phyloP scores from a whole-genome alignment of 352 stramenopile genomes.

The Pythium aphanidermatum region DNA sequence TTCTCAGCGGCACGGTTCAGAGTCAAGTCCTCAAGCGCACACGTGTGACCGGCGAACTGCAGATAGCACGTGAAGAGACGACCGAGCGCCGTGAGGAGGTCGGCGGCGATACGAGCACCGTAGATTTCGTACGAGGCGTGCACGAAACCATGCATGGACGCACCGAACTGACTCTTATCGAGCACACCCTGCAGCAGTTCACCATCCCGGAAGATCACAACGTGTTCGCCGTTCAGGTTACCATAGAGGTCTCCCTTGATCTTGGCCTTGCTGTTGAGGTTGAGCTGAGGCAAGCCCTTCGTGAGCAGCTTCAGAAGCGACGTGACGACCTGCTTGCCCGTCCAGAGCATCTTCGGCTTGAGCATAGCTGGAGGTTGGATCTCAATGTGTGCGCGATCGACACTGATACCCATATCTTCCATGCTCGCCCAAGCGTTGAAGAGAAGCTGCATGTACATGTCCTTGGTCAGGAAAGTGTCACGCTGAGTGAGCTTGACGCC shows the following conservation, averaged over 20 bases:
- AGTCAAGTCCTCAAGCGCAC: conserved; percentile 98
- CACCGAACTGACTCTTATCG: conserved; percentile 99
- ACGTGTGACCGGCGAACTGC: conserved; percentile 98
- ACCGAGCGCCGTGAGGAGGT: conserved; percentile 77
- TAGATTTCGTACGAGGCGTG: conserved; percentile 95
- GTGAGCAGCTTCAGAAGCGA: conserved; percentile 95
- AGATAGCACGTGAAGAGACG: conserved; percentile 97
- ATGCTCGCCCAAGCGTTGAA: conserved; percentile 96
- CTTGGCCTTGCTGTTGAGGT: conserved; percentile 94
- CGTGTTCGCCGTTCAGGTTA: conserved; percentile 92
- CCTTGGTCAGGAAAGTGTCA: conserved; percentile 97
- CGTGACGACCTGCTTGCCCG: conserved; percentile 98
- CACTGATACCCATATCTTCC: conserved; percentile 87
- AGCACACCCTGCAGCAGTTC: conserved; percentile 96
- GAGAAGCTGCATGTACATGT: conserved; percentile 98
- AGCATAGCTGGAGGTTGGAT: conserved; percentile 96
- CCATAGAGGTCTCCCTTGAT: conserved; percentile 95
- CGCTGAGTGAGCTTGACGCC: conserved; percentile 98
- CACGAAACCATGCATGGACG: conserved; percentile 96
- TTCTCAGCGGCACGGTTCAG: conserved; percentile 93
- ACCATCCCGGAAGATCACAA: conserved; percentile 95
- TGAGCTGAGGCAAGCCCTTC: conserved; percentile 86
- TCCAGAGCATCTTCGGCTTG: conserved; percentile 97
- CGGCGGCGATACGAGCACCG: conserved; percentile 70
- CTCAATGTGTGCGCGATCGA: conserved; percentile 88